Conservation (phyloP, 2,329 filamentous ascomycete species). For the Talaromyces sp. region DNA sequence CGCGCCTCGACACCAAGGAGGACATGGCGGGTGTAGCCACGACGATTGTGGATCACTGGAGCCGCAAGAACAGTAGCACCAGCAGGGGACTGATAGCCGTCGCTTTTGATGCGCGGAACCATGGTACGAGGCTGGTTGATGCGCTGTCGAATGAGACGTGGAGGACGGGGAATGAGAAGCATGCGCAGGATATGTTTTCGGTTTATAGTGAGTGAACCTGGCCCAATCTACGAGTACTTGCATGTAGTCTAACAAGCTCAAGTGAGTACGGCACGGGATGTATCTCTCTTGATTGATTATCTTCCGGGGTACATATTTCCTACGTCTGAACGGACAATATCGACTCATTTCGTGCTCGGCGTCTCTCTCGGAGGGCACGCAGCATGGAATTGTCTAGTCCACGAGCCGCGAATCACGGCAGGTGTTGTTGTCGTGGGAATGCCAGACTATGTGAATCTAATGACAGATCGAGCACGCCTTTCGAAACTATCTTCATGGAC, state of each 20-base stretch:
- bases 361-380: slow-evolving; percentile 84
- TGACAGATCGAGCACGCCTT: slow-evolving; percentile 70
- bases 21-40: slow-evolving; percentile 71
- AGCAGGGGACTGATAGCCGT: slow-evolving; percentile 35
- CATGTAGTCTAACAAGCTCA: slow-evolving; percentile 15
- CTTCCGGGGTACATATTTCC: slow-evolving; percentile 70
- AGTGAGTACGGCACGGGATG: slow-evolving; percentile 69
- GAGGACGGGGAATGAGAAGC: slow-evolving; percentile 69
- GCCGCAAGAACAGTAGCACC: slow-evolving; percentile 31
- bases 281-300: slow-evolving; percentile 68
- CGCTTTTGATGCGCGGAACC: slow-evolving; percentile 9
- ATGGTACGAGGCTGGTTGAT: slow-evolving; percentile 56
- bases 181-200: slow-evolving; percentile 90
- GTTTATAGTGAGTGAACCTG: slow-evolving; percentile 56
- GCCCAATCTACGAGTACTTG: neutral
- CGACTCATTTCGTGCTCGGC: slow-evolving; percentile 69
- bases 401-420: slow-evolving; percentile 71
- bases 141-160: slow-evolving; percentile 69
- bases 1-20: slow-evolving; percentile 63
- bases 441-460: slow-evolving; percentile 77
- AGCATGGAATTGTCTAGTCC: slow-evolving; percentile 76
- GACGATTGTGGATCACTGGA: slow-evolving; percentile 65
- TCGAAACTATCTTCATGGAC: slow-evolving; percentile 62
- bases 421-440: slow-evolving; percentile 81
- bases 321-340: slow-evolving; percentile 41